phyloP scores from a whole-genome alignment of 2,329 filamentous ascomycete genomes.

The Curvularia sp. region DNA sequence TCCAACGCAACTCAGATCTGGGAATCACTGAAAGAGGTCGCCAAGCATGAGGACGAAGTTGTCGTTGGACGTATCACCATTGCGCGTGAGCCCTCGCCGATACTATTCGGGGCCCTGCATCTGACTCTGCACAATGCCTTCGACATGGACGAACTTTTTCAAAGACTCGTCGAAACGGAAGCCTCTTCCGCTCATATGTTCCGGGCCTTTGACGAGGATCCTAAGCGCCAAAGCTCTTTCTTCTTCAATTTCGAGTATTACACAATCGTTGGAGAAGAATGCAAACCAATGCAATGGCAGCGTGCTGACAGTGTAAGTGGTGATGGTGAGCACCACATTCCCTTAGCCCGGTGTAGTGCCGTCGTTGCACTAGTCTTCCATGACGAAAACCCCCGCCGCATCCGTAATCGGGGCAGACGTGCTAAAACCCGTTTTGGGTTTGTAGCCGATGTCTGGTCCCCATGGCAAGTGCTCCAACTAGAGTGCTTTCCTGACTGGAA shows the following conservation, averaged over 20 bases:
- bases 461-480: conserved; percentile 62
- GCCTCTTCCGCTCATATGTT: conserved; percentile 58
- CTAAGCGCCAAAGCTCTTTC: conserved; percentile 63
- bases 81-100: conserved; percentile 66
- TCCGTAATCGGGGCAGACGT: conserved; percentile 60
- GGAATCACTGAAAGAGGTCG: conserved; percentile 45
- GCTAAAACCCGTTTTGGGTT: conserved; percentile 59
- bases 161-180: conserved; percentile 60
- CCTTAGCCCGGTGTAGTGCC: conserved; percentile 66
- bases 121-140: conserved; percentile 65
- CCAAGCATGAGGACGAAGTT: conserved; percentile 48
- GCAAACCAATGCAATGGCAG: conserved; percentile 68
- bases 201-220: conserved; percentile 57
- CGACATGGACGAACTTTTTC: conserved; percentile 68
- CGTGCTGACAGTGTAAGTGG: conserved; percentile 58
- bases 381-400: conserved; percentile 59
- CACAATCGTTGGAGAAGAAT: conserved; percentile 64
- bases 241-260: conserved; percentile 72
- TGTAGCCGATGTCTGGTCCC: conserved; percentile 65
- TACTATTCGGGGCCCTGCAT: conserved; percentile 67
- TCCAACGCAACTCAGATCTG: conserved; percentile 45
- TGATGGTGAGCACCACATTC: conserved; percentile 60
- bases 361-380: conserved; percentile 65
- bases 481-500: conserved; percentile 59
- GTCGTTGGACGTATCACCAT: conserved; percentile 67